A percentile compares a stretch with the other conserved stretches of the same genome.
Conservation (phyloP, 179 eudicot species). For the Beta lomatogona region DNA sequence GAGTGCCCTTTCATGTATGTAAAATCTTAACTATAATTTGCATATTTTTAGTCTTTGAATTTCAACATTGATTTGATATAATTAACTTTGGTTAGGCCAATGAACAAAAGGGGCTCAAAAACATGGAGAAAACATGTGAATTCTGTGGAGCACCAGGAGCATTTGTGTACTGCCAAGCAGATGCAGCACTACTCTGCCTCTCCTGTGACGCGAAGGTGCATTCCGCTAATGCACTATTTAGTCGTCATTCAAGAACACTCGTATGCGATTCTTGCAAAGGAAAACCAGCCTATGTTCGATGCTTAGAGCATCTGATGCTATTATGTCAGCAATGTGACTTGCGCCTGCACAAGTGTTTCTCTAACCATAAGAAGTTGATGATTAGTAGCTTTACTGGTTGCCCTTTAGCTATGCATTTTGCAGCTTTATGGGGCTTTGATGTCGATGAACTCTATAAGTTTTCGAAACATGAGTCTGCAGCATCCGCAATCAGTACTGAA, state of each 20-base stretch:
- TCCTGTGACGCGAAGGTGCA: conserved; percentile 72
- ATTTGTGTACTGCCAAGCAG: conserved; percentile 68
- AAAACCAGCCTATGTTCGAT: conserved; percentile 45
- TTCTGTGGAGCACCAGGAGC: conserved; percentile 56
- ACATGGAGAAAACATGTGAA: conserved; percentile 66
- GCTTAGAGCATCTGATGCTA: conserved; percentile 58
- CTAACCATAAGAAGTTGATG: conserved; percentile 49
- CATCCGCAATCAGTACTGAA: conserved; percentile 15
- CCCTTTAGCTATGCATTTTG: conserved; percentile 69
- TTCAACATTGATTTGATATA: neutral
- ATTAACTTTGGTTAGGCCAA: conserved; percentile 15
- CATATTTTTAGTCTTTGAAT: too few species aligned
- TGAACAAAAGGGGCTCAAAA: conserved; percentile 26
- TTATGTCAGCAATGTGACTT: conserved; percentile 57
- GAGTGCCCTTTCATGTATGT: too few species aligned
- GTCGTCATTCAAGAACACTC: conserved; percentile 59
- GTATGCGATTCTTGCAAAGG: conserved; percentile 59
- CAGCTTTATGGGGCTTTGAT: conserved; percentile 57
- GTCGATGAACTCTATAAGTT: conserved; percentile 25
- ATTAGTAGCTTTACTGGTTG: conserved; percentile 56
- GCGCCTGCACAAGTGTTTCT: conserved; percentile 36
- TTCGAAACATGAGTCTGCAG: conserved; percentile 1
- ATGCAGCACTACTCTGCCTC: conserved; percentile 71
- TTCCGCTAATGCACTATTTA: conserved; percentile 75
- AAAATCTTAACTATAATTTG: too few species aligned